phyloP scores from a whole-genome alignment of 495 filamentous ascomycete genomes.

The Oleoguttula mirabilis region DNA sequence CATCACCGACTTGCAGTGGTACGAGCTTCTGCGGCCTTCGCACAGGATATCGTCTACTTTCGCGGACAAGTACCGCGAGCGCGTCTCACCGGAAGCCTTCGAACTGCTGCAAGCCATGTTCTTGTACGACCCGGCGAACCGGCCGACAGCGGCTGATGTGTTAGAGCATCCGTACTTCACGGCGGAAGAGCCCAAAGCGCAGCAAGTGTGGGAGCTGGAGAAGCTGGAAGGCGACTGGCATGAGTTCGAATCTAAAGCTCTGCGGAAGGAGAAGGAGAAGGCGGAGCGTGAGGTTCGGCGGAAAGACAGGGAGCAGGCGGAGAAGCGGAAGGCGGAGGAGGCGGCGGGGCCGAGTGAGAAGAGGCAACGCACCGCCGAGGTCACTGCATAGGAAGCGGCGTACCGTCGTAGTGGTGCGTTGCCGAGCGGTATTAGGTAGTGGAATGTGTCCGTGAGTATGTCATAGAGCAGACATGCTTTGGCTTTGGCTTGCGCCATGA shows the following conservation, averaged over 20 bases:
- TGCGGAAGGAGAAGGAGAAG: conserved; percentile 79
- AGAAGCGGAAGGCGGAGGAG: conserved; percentile 23
- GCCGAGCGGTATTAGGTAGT: too few species aligned
- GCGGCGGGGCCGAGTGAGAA: conserved; percentile 19
- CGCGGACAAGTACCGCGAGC: conserved; percentile 63
- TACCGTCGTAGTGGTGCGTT: too few species aligned
- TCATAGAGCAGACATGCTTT: too few species aligned
- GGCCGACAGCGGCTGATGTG: conserved; percentile 76
- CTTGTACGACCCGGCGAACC: conserved; percentile 70
- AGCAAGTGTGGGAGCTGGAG: conserved; percentile 72
- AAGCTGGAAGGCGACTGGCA: conserved; percentile 94
- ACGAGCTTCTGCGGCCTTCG: conserved; percentile 69
- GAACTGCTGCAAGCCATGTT: conserved; percentile 75
- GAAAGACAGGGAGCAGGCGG: conserved; percentile 22
- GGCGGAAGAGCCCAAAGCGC: conserved; percentile 64
- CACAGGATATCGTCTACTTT: conserved; percentile 69
- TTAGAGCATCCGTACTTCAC: conserved; percentile 83
- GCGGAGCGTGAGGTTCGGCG: conserved; percentile 55
- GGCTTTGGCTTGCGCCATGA: too few species aligned
- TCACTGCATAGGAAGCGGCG: neutral
- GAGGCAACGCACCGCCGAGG: conserved; percentile 2
- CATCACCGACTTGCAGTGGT: conserved; percentile 89
- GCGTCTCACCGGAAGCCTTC: conserved; percentile 57
- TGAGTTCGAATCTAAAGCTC: conserved; percentile 94
- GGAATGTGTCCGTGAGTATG: too few species aligned